Evolutionary conservation across 345 rosid species (phyloP).

Genomic region (Raphanus sativus): DNA sequence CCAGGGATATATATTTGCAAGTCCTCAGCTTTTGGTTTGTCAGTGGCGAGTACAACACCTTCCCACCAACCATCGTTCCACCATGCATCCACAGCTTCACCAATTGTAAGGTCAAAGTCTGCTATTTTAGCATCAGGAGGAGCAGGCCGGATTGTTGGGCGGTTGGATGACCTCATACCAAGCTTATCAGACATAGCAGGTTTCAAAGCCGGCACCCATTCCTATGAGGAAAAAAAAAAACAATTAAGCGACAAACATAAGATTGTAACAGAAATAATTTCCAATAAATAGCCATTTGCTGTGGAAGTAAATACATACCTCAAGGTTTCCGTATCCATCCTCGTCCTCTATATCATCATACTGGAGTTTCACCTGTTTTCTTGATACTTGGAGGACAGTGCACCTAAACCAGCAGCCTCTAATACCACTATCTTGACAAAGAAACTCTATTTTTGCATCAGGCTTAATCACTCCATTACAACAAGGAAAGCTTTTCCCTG

Average conservation of each 20-base stretch:
- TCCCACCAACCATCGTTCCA: constrained; percentile 99
- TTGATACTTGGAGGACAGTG: constrained; percentile 63
- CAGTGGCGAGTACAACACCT: constrained; percentile 61
- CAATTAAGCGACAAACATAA: constrained; percentile 7
- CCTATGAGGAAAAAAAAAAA: constrained; percentile 43
- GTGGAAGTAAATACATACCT: constrained; percentile 52
- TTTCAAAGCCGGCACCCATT: constrained; percentile 82
- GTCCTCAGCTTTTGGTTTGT: constrained; percentile 39
- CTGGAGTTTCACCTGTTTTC: constrained; percentile 70
- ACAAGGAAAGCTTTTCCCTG: constrained; percentile 49
- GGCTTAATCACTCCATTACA: constrained; percentile 43
- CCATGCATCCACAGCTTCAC: constrained; percentile 92
- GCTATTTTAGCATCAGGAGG: constrained; percentile 44
- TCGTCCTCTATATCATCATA: constrained; percentile 89
- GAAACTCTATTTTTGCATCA: constrained; percentile 72
- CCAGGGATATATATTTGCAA: constrained; percentile 75
- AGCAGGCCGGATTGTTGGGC: constrained; percentile 70
- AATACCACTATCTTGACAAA: constrained; percentile 96
- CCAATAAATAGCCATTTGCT: neutral
- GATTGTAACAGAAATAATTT: neutral
- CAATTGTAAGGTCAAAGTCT: constrained; percentile 45
- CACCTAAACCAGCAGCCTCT: constrained; percentile 99
- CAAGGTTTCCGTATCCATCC: constrained; percentile 77
- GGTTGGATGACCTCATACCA: constrained; percentile 69
- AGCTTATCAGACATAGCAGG: constrained; percentile 76